Percentiles rank a stretch among this genome's conserved stretches.
Conservation (phyloP, 2,329 filamentous ascomycete genomes). For the Alternaria consortialis region DNA sequence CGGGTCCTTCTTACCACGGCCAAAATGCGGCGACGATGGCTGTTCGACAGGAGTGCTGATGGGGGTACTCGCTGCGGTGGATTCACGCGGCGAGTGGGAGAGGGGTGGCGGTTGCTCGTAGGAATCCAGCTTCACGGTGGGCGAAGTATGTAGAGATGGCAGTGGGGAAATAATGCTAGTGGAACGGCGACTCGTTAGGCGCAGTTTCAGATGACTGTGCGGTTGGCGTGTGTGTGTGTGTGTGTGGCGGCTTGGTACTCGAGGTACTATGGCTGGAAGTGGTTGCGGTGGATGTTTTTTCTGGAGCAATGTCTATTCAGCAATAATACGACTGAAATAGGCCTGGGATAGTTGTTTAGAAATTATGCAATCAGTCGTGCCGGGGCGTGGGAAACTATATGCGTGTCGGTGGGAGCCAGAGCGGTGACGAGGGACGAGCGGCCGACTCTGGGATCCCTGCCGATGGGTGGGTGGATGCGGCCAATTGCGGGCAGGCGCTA, state of each 20-base stretch:
- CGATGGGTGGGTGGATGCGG: constrained; percentile 26
- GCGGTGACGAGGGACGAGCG: constrained; percentile 39
- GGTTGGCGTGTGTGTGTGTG: not conserved
- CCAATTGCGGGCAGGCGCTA: constrained; percentile 37
- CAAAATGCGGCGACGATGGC: constrained; percentile 54
- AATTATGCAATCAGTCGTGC: constrained; percentile 17
- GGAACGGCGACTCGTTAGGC: constrained; percentile 20
- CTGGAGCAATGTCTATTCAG: not conserved
- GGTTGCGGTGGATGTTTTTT: not conserved
- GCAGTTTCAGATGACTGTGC: constrained; percentile 20
- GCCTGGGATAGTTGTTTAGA: not conserved
- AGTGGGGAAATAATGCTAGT: constrained; percentile 10
- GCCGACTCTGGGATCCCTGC: constrained; percentile 29
- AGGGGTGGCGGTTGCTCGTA: constrained; percentile 62
- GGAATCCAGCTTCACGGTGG: constrained; percentile 63
- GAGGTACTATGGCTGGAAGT: not conserved
- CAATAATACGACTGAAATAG: not conserved
- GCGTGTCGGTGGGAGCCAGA: constrained; percentile 18
- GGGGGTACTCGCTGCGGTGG: constrained; percentile 62
- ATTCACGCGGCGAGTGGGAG: constrained; percentile 62
- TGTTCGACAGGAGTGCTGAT: constrained; percentile 53
- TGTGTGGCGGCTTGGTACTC: not conserved
- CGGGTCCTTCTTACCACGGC: constrained; percentile 53
- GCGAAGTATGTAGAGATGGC: constrained; percentile 14
- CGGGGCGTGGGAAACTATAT: constrained; percentile 36